Conservation (phyloP, 371 early-diverging fungal genomes). For the Mucor lusitanicus region DNA sequence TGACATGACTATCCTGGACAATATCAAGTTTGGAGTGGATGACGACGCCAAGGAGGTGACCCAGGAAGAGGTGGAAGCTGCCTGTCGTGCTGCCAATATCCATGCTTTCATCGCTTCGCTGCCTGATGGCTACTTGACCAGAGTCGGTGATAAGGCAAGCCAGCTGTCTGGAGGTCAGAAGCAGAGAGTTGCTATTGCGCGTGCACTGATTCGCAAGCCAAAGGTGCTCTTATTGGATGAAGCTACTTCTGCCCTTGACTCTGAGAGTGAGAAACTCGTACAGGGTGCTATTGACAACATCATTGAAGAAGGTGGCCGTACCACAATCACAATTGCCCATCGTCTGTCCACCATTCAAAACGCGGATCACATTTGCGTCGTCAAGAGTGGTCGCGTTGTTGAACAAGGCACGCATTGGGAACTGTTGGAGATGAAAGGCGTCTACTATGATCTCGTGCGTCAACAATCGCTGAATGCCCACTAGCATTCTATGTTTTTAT, state of each 20-base stretch:
- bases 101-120: slow-evolving; percentile 73
- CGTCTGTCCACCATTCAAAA: slow-evolving; percentile 74
- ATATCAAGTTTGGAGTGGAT: slow-evolving; percentile 71
- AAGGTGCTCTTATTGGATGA: slow-evolving; percentile 92
- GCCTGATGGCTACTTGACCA: slow-evolving; percentile 73
- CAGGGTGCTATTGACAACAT: slow-evolving; percentile 85
- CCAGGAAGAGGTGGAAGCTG: slow-evolving; percentile 64
- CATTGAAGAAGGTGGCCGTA: slow-evolving; percentile 59
- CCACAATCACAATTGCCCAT: slow-evolving; percentile 73
- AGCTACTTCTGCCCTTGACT: slow-evolving; percentile 93
- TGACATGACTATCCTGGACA: slow-evolving; percentile 79
- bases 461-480: slow-evolving; percentile 48
- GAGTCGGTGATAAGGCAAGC: slow-evolving; percentile 75
- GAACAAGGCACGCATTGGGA: slow-evolving; percentile 86
- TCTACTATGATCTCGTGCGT: slow-evolving; percentile 39
- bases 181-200: slow-evolving; percentile 73
- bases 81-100: slow-evolving; percentile 72
- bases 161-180: slow-evolving; percentile 74
- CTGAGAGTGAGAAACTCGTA: slow-evolving; percentile 85
- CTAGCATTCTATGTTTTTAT: no score
- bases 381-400: slow-evolving; percentile 74
- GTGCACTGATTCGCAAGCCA: slow-evolving; percentile 82
- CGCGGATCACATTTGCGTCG: slow-evolving; percentile 78
- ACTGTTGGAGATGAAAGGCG: slow-evolving; percentile 50
- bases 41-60: slow-evolving; percentile 49